A percentile compares a stretch with the other conserved stretches of the same genome.
Evolutionary conservation across 2,329 filamentous ascomycete genomes (phyloP).

Genomic region (Shiraia bambusicola): DNA sequence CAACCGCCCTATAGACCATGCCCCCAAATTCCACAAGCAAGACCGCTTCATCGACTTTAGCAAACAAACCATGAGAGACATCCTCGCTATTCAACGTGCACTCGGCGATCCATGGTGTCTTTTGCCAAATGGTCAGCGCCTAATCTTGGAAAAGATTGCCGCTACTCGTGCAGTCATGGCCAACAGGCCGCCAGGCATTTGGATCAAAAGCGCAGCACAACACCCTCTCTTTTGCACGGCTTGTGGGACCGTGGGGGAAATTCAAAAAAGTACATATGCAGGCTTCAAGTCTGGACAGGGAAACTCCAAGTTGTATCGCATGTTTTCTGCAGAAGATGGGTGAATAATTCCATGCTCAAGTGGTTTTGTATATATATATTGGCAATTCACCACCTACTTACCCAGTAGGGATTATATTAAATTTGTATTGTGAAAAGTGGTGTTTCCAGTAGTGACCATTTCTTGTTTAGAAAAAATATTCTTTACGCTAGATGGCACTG

Average conservation of each 20-base stretch:
- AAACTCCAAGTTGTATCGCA: constrained; percentile 7
- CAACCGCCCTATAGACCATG: constrained; percentile 50
- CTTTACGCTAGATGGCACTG: too few relatives aligned
- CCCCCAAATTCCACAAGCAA: constrained; percentile 70
- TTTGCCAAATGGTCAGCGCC: constrained; percentile 29
- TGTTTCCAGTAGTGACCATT: too few relatives aligned
- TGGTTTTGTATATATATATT: too few relatives aligned
- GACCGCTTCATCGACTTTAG: constrained; percentile 66
- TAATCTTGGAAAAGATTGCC: constrained; percentile 27
- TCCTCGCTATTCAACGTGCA: constrained; percentile 59
- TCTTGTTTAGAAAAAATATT: too few relatives aligned
- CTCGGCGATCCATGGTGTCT: constrained; percentile 67
- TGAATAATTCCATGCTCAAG: too few relatives aligned
- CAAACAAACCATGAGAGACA: constrained; percentile 55
- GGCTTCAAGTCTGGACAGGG: constrained; percentile 11
- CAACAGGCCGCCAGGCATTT: constrained; percentile 8
- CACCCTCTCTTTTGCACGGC: constrained; percentile 6
- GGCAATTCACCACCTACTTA: too few relatives aligned
- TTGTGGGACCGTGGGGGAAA: constrained; percentile 3
- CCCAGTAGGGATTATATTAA: too few relatives aligned
- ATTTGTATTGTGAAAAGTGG: too few relatives aligned
- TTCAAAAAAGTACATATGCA: constrained; percentile 15
- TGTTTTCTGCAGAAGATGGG: background rate
- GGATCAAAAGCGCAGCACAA: background rate
- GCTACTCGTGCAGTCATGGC: background rate